A percentile compares a stretch with the other conserved stretches of the same genome.
Evolutionary conservation across 148 eudicot genomes (phyloP).

Genomic region (Gaultheria prostrata): DNA sequence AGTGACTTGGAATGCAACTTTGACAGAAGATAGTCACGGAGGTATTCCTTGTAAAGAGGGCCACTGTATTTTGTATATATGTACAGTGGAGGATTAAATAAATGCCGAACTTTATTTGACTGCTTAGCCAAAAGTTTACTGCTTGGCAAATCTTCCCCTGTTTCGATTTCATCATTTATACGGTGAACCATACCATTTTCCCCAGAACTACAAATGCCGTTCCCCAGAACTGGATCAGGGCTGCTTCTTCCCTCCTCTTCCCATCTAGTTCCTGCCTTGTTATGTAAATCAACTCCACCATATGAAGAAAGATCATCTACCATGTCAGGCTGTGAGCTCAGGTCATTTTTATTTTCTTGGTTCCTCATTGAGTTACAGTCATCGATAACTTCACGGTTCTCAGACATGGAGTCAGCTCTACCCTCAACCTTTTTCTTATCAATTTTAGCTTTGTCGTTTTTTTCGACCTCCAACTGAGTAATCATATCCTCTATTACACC

Average conservation of each 20-base stretch:
- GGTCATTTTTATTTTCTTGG: slow-evolving; percentile 27
- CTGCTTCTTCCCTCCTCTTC: slow-evolving; percentile 27
- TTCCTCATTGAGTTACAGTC: slow-evolving; percentile 25
- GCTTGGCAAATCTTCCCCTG: slow-evolving; percentile 15
- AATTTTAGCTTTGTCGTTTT: slow-evolving; percentile 28
- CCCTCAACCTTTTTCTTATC: slow-evolving; percentile 28
- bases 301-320: slow-evolving; percentile 19
- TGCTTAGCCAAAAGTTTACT: slow-evolving; percentile 23
- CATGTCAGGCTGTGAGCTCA: slow-evolving; percentile 15
- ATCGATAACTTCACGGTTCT: slow-evolving; percentile 18
- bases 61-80: slow-evolving; percentile 32
- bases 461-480: slow-evolving; percentile 63
- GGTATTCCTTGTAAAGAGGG: slow-evolving; percentile 45
- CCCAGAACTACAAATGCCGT: slow-evolving; percentile 13
- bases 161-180: slow-evolving; percentile 14
- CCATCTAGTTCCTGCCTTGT: slow-evolving; percentile 37
- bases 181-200: slow-evolving; percentile 16
- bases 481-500: slow-evolving; percentile 84
- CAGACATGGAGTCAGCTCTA: slow-evolving; percentile 19
- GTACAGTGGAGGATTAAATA: slow-evolving; percentile 27
- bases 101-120: slow-evolving; percentile 16
- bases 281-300: slow-evolving; percentile 33
- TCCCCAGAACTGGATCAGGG: slow-evolving; percentile 16
- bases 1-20: slow-evolving; percentile 38
- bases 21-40: slow-evolving; percentile 42